Evolutionary conservation across 2,329 filamentous ascomycete species (phyloP).

Genomic region (Bretziella fagacearum): DNA sequence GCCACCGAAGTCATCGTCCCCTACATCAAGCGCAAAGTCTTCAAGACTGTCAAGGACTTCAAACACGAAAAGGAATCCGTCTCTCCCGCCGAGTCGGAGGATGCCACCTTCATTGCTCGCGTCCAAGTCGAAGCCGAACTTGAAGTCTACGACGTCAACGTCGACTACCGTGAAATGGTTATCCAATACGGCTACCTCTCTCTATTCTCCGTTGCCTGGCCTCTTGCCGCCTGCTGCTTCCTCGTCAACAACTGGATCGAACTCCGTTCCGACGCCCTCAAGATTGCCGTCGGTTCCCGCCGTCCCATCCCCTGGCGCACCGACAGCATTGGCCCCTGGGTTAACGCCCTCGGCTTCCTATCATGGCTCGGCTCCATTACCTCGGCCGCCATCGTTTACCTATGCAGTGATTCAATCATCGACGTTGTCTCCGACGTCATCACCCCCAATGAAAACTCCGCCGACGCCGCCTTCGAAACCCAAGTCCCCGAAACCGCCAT

Average conservation of each 20-base stretch:
- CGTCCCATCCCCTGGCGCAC: slow-evolving; percentile 78
- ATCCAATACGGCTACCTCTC: slow-evolving; percentile 76
- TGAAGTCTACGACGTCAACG: slow-evolving; percentile 72
- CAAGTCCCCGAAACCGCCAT: neutral
- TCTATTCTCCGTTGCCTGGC: slow-evolving; percentile 88
- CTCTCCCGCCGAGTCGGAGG: slow-evolving; percentile 47
- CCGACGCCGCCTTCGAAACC: neutral
- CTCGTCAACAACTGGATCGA: slow-evolving; percentile 94
- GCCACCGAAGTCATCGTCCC: slow-evolving; percentile 72
- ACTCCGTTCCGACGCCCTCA: slow-evolving; percentile 80
- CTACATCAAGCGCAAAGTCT: slow-evolving; percentile 61
- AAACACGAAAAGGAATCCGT: slow-evolving; percentile 30
- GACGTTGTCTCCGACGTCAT: neutral
- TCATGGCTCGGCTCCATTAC: slow-evolving; percentile 86
- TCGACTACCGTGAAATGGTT: slow-evolving; percentile 86
- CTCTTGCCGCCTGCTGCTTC: slow-evolving; percentile 76
- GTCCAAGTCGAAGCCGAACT: slow-evolving; percentile 73
- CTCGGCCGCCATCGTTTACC: slow-evolving; percentile 71
- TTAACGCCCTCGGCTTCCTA: slow-evolving; percentile 72
- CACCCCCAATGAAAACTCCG: neutral
- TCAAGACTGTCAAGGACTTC: slow-evolving; percentile 60
- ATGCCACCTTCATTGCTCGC: slow-evolving; percentile 61
- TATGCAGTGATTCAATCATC: slow-evolving; percentile 48
- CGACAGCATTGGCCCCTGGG: slow-evolving; percentile 88
- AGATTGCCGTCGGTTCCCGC: slow-evolving; percentile 79